phyloP scores from a whole-genome alignment of 2,329 filamentous ascomycete genomes.

The Cordyceps tenuipes region DNA sequence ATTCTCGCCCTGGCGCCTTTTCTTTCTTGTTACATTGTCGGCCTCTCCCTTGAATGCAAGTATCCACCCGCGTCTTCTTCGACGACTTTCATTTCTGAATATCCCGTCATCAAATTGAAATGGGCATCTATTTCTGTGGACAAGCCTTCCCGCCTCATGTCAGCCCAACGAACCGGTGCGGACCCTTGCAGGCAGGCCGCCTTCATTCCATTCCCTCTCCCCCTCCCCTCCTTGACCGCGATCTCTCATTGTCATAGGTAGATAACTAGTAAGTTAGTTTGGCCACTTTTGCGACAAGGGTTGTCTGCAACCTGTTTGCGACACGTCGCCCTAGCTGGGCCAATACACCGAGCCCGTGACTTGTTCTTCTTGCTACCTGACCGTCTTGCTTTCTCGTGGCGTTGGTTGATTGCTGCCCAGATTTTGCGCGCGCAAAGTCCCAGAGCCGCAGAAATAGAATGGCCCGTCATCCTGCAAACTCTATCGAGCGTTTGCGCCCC shows the following conservation, averaged over 20 bases:
- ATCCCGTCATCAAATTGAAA: neutral
- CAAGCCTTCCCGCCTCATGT: neutral
- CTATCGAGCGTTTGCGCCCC: neutral
- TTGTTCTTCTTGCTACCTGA: neutral
- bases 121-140: neutral
- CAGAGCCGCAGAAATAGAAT: neutral
- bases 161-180: conserved; percentile 2
- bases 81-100: neutral
- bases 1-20: neutral
- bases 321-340: neutral
- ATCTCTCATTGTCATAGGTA: neutral
- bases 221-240: conserved; percentile 2
- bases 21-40: neutral
- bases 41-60: neutral
- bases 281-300: conserved; percentile 8
- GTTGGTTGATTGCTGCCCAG: neutral
- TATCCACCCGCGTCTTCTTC: neutral
- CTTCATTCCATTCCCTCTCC: neutral
- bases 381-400: neutral
- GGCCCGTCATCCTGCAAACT: neutral
- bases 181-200: neutral
- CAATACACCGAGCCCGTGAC: neutral
- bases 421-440: neutral
- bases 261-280: neutral
- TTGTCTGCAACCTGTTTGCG: neutral